Base-by-base conservation (phyloP, 495 filamentous ascomycete genomes). In the Penicillium nucicola region DNA sequence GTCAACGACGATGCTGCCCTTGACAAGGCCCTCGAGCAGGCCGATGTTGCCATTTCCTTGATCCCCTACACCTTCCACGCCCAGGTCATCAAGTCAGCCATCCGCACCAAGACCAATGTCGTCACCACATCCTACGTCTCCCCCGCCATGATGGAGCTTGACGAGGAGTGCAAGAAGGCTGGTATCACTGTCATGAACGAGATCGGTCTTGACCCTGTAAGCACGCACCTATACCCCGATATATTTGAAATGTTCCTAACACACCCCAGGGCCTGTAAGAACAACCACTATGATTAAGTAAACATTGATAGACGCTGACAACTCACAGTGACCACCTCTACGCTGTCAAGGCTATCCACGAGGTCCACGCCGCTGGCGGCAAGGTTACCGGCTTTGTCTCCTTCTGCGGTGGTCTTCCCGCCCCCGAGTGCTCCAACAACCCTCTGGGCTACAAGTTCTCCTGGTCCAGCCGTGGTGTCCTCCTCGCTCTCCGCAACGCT, bases 141-240 rank as follows among this genome's bases (percentile, higher is more conserved):
- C 2, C 90, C 91, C 0, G 90, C 89, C 22, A 97, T 98, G 92
- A 60, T 84, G 68, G 93, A 89, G 74, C 77, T 98, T 23, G 90
- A 97, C 50, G 74, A 80, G 48, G 78, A 84, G 54, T 83, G 80
- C 65, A 96, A 96, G 78, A 85, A 86, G 38, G 95, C 95, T 8
- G 92, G 91, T 41, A 97, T 98, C 59, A 95, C 90, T 0, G 91
- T 98, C 50, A 88, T 98, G 87, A 97, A 98, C 65, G 93, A 98
- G 81, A 95, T 97, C 65, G 92, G 92, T 48, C 68, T 95, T 38
- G 84, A 59, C 45, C 58, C 58, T 39, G 9, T 15, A 8, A 6
- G 8, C 13, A 40, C 7, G 1, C 3, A 23, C 2, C 18, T 19
- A 34, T 28, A 9, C 25, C 22, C 25, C 25, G 25, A 28, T 28